phyloP scores from a whole-genome alignment of 768 basidiomycete species.

The Lactifluus hygrophoroides region DNA sequence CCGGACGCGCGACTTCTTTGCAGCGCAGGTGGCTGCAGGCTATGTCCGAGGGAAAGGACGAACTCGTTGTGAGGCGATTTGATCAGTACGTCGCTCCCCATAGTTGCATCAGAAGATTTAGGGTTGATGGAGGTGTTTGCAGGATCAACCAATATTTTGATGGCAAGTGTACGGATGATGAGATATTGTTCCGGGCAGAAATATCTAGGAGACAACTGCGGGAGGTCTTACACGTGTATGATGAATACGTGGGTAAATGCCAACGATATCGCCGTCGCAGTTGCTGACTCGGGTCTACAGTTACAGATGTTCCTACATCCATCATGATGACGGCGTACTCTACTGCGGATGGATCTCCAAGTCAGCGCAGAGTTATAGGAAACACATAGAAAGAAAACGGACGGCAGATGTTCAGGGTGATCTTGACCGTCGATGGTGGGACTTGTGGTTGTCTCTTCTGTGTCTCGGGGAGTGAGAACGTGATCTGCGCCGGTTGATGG shows the following conservation, averaged over 20 bases:
- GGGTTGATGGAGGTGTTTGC: not conserved
- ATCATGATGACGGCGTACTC: constrained; percentile 20
- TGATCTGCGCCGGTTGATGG: constrained; percentile 3
- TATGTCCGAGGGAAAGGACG: constrained; percentile 82
- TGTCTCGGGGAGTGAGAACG: constrained; percentile 19
- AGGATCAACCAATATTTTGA: constrained; percentile 94
- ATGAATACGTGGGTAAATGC: constrained; percentile 65
- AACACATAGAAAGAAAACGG: not conserved
- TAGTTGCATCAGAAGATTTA: not conserved
- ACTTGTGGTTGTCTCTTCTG: not conserved
- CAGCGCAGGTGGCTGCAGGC: constrained; percentile 81
- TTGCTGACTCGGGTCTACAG: constrained; percentile 22
- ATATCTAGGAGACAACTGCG: constrained; percentile 79
- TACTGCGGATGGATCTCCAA: not conserved
- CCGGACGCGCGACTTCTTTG: constrained; percentile 67
- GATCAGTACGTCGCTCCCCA: constrained; percentile 47
- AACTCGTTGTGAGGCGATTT: constrained; percentile 60
- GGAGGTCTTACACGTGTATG: constrained; percentile 76
- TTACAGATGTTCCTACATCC: constrained; percentile 41
- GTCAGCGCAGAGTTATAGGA: not conserved
- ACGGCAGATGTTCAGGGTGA: not conserved
- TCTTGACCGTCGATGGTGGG: constrained; percentile 6
- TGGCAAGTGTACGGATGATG: constrained; percentile 85
- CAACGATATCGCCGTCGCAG: not conserved
- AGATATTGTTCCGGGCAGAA: constrained; percentile 84